A percentile compares a stretch with the other conserved stretches of the same genome.
Evolutionary conservation across 495 filamentous ascomycete genomes (phyloP).

Genomic region (Aspergillus carlsbadensis): DNA sequence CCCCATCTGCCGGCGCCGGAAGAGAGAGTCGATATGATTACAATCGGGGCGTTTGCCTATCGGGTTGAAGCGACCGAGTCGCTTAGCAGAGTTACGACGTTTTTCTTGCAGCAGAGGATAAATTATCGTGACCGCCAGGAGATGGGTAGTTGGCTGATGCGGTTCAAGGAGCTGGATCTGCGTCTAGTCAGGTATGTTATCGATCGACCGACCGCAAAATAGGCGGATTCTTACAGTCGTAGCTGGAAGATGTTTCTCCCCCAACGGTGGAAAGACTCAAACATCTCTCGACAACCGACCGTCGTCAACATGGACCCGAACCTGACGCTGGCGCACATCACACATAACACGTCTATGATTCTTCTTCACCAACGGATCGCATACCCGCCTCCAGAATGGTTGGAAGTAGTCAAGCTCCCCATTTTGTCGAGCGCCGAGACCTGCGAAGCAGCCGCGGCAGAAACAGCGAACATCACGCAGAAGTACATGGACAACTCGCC

Average conservation of each 20-base stretch:
- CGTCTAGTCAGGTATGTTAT: neutral
- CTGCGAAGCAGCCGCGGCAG: constrained; percentile 5
- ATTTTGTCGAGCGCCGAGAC: constrained; percentile 7
- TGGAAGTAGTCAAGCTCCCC: constrained; percentile 7
- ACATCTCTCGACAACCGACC: neutral
- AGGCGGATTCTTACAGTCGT: neutral
- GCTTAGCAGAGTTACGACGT: neutral
- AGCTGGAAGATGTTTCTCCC: constrained; percentile 15
- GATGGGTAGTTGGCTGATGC: constrained; percentile 1
- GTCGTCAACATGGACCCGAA: constrained; percentile 6
- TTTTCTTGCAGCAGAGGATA: constrained; percentile 2
- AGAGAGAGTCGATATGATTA: neutral
- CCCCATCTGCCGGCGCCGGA: neutral
- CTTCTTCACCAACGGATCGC: constrained; percentile 11
- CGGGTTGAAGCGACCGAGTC: constrained; percentile 4
- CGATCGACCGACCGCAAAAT: too few species aligned
- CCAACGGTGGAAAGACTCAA: constrained; percentile 8
- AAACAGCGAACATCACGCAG: constrained; percentile 4
- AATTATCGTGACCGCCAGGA: constrained; percentile 3
- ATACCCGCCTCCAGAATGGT: constrained; percentile 3
- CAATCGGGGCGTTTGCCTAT: neutral
- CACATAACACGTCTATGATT: constrained; percentile 12
- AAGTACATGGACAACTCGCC: constrained; percentile 5
- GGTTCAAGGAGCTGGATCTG: constrained; percentile 1
- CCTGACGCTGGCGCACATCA: constrained; percentile 9